phyloP scores from a whole-genome alignment of 169 alveolate species.

The Eimeria maxima region DNA sequence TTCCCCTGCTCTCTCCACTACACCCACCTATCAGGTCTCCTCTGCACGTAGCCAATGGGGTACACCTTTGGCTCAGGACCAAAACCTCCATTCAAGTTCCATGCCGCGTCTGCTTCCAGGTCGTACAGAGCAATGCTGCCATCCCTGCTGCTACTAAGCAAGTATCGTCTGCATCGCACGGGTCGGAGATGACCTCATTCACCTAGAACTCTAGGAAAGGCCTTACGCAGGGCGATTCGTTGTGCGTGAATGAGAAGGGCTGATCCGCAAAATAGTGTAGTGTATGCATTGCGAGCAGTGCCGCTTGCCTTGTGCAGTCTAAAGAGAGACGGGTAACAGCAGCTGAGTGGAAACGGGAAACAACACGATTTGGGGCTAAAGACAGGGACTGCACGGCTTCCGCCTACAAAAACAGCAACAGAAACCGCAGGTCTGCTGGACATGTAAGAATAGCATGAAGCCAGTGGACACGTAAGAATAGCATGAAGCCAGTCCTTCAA shows the following conservation, averaged over 20 bases:
- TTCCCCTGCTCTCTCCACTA: background rate
- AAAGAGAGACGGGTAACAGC: constrained; percentile 63
- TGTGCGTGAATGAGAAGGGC: background rate
- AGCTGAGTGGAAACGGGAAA: constrained; percentile 46
- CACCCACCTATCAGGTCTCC: constrained; percentile 63
- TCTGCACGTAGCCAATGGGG: constrained; percentile 69
- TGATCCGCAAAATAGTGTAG: background rate
- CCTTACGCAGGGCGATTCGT: background rate
- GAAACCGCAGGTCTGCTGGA: background rate
- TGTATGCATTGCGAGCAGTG: background rate
- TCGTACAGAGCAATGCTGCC: constrained; percentile 77
- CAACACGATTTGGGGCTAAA: constrained; percentile 5
- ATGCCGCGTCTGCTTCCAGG: constrained; percentile 70
- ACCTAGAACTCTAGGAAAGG: background rate
- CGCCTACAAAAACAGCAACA: constrained; percentile 27
- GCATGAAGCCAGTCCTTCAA: background rate
- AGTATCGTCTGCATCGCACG: constrained; percentile 66
- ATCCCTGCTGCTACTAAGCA: constrained; percentile 81
- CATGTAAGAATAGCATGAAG: background rate
- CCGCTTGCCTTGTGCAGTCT: constrained; percentile 46
- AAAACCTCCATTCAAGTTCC: constrained; percentile 64
- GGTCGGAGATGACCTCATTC: background rate
- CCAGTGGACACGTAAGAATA: background rate
- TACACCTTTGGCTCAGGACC: constrained; percentile 75
- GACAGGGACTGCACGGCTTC: constrained; percentile 46